Percentiles rank a stretch among this genome's conserved stretches.
phyloP scores from a whole-genome alignment of 495 filamentous ascomycete genomes.

The Penicillium pulvis region DNA sequence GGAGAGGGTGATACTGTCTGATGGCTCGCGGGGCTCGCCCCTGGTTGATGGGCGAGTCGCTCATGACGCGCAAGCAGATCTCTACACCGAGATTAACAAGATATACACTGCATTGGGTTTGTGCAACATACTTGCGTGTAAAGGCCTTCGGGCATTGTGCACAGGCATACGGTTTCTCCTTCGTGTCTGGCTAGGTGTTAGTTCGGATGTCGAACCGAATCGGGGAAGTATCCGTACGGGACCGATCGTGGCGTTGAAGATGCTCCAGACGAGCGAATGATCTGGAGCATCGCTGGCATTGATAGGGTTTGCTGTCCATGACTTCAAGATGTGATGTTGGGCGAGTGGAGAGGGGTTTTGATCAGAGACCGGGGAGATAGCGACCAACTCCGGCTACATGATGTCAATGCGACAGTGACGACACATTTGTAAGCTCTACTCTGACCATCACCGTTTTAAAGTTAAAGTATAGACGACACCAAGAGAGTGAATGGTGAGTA shows the following conservation, averaged over 20 bases:
- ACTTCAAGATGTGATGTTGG: constrained; percentile 11
- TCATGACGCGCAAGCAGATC: constrained; percentile 43
- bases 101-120: background rate
- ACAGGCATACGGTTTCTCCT: constrained; percentile 46
- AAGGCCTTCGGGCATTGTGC: constrained; percentile 43
- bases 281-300: constrained; percentile 40
- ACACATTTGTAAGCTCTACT: too few species aligned
- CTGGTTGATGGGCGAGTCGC: constrained; percentile 34
- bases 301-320: constrained; percentile 34
- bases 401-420: background rate
- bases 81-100: constrained; percentile 18
- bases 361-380: constrained; percentile 8
- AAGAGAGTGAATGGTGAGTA: too few species aligned
- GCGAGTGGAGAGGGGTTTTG: background rate
- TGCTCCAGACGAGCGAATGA: constrained; percentile 46
- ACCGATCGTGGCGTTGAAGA: constrained; percentile 47
- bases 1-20: constrained; percentile 24
- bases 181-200: constrained; percentile 38
- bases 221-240: constrained; percentile 30
- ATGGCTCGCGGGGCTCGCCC: constrained; percentile 18
- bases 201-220: constrained; percentile 4
- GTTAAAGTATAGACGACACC: too few species aligned
- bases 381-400: constrained; percentile 14
- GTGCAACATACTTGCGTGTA: constrained; percentile 40
- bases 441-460: too few species aligned